phyloP scores from a whole-genome alignment of 768 basidiomycete genomes.

The Lactarius evosmus region DNA sequence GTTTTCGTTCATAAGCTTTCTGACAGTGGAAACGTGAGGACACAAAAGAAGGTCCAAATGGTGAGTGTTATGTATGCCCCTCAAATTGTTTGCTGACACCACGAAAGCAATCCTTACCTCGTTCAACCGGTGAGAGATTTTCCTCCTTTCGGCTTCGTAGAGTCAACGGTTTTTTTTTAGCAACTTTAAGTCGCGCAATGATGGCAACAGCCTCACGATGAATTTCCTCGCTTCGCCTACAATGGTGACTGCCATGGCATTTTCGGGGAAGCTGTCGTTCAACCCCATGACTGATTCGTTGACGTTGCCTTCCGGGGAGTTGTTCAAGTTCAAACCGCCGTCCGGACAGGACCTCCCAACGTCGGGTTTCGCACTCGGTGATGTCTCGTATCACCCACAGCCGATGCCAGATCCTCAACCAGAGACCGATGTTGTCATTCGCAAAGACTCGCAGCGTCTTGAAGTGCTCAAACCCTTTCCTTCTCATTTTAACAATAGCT shows the following conservation, averaged over 20 bases:
- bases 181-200: conserved; percentile 93
- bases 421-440: conserved; percentile 73
- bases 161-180: conserved; percentile 33
- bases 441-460: conserved; percentile 74
- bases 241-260: conserved; percentile 95
- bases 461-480: conserved; percentile 84
- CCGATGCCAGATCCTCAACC: conserved; percentile 73
- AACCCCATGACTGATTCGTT: conserved; percentile 84
- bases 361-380: conserved; percentile 75
- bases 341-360: conserved; percentile 80
- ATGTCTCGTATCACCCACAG: conserved; percentile 70
- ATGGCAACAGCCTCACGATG: conserved; percentile 92
- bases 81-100: conserved; percentile 12
- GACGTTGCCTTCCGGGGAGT: conserved; percentile 60
- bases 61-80: conserved; percentile 40
- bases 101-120: conserved; percentile 86
- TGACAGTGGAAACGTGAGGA: conserved; percentile 89
- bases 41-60: conserved; percentile 86
- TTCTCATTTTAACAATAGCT: conserved; percentile 64
- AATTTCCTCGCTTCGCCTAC: conserved; percentile 98
- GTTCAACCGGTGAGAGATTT: conserved; percentile 72
- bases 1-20: neutral
- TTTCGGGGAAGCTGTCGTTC: conserved; percentile 90
- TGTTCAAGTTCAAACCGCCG: conserved; percentile 85
- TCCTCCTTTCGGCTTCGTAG: neutral